Evolutionary conservation across 345 rosid species (phyloP), one percentile per base, ranked within the genome.

Genomic region (Erysimum cheiranthoides): DNA sequence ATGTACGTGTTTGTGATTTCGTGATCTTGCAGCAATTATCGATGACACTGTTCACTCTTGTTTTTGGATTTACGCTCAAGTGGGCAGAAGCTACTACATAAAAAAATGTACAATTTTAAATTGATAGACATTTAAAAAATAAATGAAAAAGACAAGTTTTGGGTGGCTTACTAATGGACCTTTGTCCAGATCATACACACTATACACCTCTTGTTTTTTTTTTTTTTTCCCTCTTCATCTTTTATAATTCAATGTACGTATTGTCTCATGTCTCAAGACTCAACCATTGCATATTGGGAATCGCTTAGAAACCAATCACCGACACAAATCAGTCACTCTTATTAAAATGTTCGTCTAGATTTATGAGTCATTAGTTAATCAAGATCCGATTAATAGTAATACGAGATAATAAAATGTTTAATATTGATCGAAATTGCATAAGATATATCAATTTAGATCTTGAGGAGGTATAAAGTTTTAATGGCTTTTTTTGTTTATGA

Each of bases 111-210:
- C 47, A 69, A 39, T 60, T 52, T 18, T 6, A 31, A 69, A 70
- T 12, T 18, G 25, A 46, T 58, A 59, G 73, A 14, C 61, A 36
- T 42, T 46, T 42, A 1, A 43, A 43, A 63, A 68, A 40, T 21
- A 76, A 54, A 77, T 63, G 69, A 45, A 53, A 76, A 76, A 76
- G 80, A 77, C 66, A 64, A 63, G 76, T 77, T 70, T 71, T 77
- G 80, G 72, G 80, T 70, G 76, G 80, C 61, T 63, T 63, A 70
- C 61, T 38, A 64, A 57, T 77, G 80, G 80, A 71, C 47, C 61
- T 71, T 64, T 77, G 80, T 77, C 76, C 80, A 77, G n/a, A 54
- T 62, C 65, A 76, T 42, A 64, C 65, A 76, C 50, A n/a, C 28
- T 69, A 28, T 27, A 49, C 58, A 65, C 14, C 61, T 68, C 35